Evolutionary conservation across 2,329 filamentous ascomycete genomes (phyloP).

Genomic region (Cladophialophora carrionii): DNA sequence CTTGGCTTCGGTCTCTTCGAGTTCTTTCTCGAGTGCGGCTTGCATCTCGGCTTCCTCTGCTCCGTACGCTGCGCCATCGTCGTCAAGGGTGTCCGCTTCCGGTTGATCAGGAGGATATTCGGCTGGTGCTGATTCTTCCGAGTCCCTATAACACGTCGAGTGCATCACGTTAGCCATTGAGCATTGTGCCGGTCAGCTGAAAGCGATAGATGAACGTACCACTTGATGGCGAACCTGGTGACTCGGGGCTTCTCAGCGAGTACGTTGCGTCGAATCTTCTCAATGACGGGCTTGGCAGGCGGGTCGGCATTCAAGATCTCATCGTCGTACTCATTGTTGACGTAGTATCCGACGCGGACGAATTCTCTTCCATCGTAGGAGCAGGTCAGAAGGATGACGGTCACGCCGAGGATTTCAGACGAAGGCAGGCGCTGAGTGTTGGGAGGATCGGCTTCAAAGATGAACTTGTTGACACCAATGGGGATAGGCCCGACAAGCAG

Average conservation of each 20-base stretch:
- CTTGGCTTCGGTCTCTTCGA: slow-evolving; percentile 53
- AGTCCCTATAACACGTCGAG: slow-evolving; percentile 71
- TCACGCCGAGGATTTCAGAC: slow-evolving; percentile 94
- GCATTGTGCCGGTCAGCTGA: neutral
- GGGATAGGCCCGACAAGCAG: slow-evolving; percentile 97
- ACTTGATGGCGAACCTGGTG: slow-evolving; percentile 97
- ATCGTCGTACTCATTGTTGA: slow-evolving; percentile 98
- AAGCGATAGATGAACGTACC: slow-evolving; percentile 60
- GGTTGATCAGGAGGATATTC: slow-evolving; percentile 98
- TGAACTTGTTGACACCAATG: slow-evolving; percentile 96
- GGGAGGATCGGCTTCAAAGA: slow-evolving; percentile 93
- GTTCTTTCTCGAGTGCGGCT: slow-evolving; percentile 61
- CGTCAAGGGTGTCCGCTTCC: slow-evolving; percentile 82
- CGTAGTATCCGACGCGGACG: slow-evolving; percentile 97
- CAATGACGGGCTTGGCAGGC: slow-evolving; percentile 86
- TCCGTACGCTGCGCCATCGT: slow-evolving; percentile 84
- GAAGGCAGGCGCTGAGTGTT: slow-evolving; percentile 88
- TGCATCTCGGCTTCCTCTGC: slow-evolving; percentile 82
- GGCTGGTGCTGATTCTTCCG: slow-evolving; percentile 92
- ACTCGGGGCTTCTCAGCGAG: slow-evolving; percentile 96
- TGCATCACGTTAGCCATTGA: neutral
- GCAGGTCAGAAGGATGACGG: slow-evolving; percentile 93
- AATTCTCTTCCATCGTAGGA: slow-evolving; percentile 97
- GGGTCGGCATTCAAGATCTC: slow-evolving; percentile 88
- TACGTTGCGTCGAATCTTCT: slow-evolving; percentile 88